A percentile compares a stretch with the other conserved stretches of the same genome.
Conservation (phyloP, 495 filamentous ascomycete species). For the Geoglossum glabrum region DNA sequence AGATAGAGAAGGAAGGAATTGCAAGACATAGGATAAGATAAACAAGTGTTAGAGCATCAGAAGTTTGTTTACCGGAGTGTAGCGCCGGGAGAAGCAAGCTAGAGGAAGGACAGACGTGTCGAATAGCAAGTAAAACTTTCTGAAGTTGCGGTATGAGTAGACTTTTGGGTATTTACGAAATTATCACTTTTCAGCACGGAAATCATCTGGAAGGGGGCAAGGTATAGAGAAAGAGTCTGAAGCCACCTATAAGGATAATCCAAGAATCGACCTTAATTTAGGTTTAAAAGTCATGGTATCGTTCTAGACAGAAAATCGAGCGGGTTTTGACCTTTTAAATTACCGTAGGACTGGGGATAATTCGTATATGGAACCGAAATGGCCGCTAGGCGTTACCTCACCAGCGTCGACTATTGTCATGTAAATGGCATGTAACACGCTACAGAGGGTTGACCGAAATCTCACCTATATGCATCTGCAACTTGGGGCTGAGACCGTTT, state of each 20-base stretch:
- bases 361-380: neutral
- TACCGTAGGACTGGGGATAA: neutral
- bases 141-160: neutral
- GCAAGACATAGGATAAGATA: neutral
- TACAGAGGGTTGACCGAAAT: neutral
- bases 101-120: neutral
- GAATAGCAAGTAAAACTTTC: neutral
- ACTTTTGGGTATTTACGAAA: neutral
- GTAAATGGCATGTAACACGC: neutral
- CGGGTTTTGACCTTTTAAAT: neutral
- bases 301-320: neutral
- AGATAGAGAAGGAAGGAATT: neutral
- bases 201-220: neutral
- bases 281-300: neutral
- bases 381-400: neutral
- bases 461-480: constrained; percentile 24
- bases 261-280: neutral
- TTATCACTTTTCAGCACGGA: neutral
- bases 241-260: neutral
- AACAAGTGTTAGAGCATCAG: neutral
- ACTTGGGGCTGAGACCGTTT: constrained; percentile 15
- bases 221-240: neutral
- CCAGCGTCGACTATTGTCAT: neutral
- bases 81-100: neutral
- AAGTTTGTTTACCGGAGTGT: neutral